Percentiles rank a stretch among this genome's conserved stretches.
Conservation (phyloP, 345 rosid species). For the rapeseed (Brassica napus) region DNA sequence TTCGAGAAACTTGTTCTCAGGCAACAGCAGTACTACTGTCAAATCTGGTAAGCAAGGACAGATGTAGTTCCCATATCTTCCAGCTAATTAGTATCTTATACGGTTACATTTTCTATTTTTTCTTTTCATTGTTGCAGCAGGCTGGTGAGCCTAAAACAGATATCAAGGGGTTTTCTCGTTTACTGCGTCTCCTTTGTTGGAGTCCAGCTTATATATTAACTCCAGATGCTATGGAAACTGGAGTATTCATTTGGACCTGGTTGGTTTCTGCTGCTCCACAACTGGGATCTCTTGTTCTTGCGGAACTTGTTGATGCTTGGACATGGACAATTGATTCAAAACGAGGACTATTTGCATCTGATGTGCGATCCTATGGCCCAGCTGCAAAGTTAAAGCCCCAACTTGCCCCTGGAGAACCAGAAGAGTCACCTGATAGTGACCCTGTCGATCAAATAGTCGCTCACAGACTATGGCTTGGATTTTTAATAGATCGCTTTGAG, state of each 20-base stretch:
- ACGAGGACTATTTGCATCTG: constrained; percentile 85
- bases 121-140: constrained; percentile 38
- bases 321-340: constrained; percentile 89
- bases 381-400: constrained; percentile 85
- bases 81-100: not conserved
- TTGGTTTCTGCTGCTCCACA: constrained; percentile 91
- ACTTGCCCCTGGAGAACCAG: constrained; percentile 87
- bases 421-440: constrained; percentile 53
- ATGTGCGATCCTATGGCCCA: constrained; percentile 65
- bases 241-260: constrained; percentile 93
- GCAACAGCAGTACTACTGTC: constrained; percentile 84
- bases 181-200: constrained; percentile 93
- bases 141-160: constrained; percentile 62
- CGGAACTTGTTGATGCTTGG: constrained; percentile 97
- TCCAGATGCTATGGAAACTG: constrained; percentile 87
- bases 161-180: constrained; percentile 67
- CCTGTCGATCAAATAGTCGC: constrained; percentile 83
- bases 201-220: constrained; percentile 90
- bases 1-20: constrained; percentile 80
- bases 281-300: constrained; percentile 78
- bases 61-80: not conserved
- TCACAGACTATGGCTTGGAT: constrained; percentile 89
- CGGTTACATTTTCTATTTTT: constrained; percentile 19
- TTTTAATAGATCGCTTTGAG: constrained; percentile 91
- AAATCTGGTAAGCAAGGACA: constrained; percentile 56